phyloP scores from a whole-genome alignment of 2,329 filamentous ascomycete species.

The Stemphylium vesicarium region DNA sequence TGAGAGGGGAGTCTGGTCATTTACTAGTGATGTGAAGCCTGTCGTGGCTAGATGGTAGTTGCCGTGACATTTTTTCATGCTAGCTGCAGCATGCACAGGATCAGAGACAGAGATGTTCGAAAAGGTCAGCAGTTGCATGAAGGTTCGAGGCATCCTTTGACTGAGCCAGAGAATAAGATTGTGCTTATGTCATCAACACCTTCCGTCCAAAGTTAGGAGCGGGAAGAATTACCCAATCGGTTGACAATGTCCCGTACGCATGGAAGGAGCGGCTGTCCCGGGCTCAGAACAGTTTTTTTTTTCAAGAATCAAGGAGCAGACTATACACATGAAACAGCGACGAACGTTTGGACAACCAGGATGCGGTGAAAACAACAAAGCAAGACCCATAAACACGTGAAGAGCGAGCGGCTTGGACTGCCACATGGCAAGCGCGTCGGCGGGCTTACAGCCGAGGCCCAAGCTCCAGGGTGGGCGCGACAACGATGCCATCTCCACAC shows the following conservation, averaged over 20 bases:
- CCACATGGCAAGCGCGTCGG: slow-evolving; percentile 16
- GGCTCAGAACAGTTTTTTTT: too few relatives aligned
- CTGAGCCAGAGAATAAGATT: not conserved
- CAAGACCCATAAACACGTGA: not conserved
- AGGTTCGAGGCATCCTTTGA: not conserved
- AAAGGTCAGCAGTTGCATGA: too few relatives aligned
- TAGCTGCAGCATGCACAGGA: too few relatives aligned
- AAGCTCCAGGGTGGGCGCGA: slow-evolving; percentile 11
- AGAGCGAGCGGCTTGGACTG: slow-evolving; percentile 2
- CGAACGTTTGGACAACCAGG: not conserved
- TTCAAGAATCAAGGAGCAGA: too few relatives aligned
- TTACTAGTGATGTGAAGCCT: too few relatives aligned
- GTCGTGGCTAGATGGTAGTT: too few relatives aligned
- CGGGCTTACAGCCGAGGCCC: slow-evolving; percentile 13
- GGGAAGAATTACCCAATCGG: slow-evolving; percentile 8
- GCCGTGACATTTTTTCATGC: too few relatives aligned
- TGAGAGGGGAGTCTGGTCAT: too few relatives aligned
- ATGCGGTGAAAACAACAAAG: not conserved
- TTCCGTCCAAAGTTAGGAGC: not conserved
- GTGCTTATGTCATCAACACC: not conserved
- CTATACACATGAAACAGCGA: not conserved
- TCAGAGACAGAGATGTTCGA: too few relatives aligned
- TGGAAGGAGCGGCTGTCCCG: not conserved
- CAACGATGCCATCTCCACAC: slow-evolving; percentile 16
- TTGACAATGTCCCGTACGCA: not conserved